Evolutionary conservation across 169 alveolate species (phyloP), one percentile per base, ranked within the genome.

Genomic region (Cryptosporidium sp.): DNA sequence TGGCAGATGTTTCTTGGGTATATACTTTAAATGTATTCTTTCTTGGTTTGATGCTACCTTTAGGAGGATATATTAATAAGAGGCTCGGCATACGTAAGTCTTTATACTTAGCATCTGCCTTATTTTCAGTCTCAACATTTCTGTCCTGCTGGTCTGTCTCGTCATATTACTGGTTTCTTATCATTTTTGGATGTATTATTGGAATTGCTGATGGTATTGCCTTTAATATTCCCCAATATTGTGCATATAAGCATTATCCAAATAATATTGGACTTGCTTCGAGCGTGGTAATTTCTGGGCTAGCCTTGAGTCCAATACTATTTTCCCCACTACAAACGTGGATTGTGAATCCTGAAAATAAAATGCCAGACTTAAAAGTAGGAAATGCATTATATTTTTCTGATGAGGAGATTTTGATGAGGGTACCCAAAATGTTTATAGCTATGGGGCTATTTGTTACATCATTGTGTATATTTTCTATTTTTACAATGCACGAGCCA

Each of bases 141-240:
- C n/a, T 41, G 8, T 48, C 89, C 7, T 80, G 39, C n/a, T 80
- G 70, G 48, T 16, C 62, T 26, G 89, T 80, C 26, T 80, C 89
- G 35, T 61, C 89, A 26, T 80, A 80, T 48, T 29, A 23, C 8
- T 59, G 71, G 59, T 80, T 80, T 41, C 39, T 67, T 21, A 65
- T 65, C 35, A 50, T 65, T 14, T 80, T 80, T 80, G 89, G 89
- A 23, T 58, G 80, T 31, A 16, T 80, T 9, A 37, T 80, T 80
- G 89, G 89, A 12, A 80, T 80, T 16, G 89, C 89, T 0, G 74
- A 80, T 65, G 89, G 89, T 5, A 62, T 80, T 23, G 71, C 89
- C 31, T 80, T 80, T 29, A 80, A 80, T 39, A 26, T 80, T 21
- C 80, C 89, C 31, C 89, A 80, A 58, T 80, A 80, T 33, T 80